These are phyloP conservation scores for Beauveria rudraprayagi DNA, from an alignment of 2,329 filamentous ascomycete genomes.

Conservation along the genomic window DNA sequence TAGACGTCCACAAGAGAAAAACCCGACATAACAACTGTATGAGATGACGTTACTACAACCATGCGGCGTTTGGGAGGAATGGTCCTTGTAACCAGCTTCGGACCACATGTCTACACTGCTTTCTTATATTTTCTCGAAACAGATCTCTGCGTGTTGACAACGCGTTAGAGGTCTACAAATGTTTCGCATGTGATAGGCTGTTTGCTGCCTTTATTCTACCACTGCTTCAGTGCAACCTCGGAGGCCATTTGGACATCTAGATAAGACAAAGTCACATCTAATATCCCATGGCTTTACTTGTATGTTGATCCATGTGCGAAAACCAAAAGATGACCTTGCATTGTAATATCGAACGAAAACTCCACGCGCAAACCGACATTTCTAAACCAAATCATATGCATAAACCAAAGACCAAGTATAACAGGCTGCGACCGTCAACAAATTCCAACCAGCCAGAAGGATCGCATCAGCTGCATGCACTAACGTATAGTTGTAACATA, in stretches of 20 bases:
- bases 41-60: constrained; percentile 6
- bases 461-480: background rate
- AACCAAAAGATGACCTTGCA: background rate
- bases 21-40: constrained; percentile 5
- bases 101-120: constrained; percentile 7
- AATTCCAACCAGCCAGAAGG: background rate
- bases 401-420: background rate
- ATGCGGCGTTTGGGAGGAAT: constrained; percentile 10
- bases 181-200: background rate
- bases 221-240: background rate
- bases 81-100: background rate
- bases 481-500: background rate
- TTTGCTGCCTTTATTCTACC: background rate
- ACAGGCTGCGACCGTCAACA: background rate
- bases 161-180: background rate
- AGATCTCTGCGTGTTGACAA: background rate
- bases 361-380: background rate
- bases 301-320: background rate
- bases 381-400: background rate
- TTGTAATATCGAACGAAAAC: constrained; percentile 2
- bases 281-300: constrained; percentile 6
- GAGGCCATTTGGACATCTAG: constrained; percentile 8
- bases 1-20: background rate
- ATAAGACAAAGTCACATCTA: constrained; percentile 10
- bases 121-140: background rate